Base-by-base conservation (phyloP, 2,329 filamentous ascomycete genomes). In the Fusarium brachygibbosum region DNA sequence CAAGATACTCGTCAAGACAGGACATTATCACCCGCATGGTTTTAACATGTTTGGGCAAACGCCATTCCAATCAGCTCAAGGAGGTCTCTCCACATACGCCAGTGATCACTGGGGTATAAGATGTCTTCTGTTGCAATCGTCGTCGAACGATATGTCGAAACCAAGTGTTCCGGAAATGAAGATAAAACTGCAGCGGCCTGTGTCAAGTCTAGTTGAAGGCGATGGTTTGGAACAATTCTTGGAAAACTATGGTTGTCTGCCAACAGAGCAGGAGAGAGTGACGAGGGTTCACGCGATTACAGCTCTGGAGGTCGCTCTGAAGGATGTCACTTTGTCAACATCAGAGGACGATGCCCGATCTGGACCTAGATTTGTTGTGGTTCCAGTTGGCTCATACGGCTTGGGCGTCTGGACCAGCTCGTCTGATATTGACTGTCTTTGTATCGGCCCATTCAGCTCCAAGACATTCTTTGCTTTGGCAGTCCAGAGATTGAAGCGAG, bases 361-460 rank as follows among this genome's bases (percentile, higher is more conserved):
- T 66, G 65, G 77, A 21, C 73, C 76, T 10, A 72, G 74, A 3
- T 75, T 90, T 37, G 79, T 88, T 2, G 73, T 91, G 10, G 82
- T 87, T 8, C 83, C 89, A 0, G 87, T 91, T n/a, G 90, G 90
- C 1, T 91, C 90, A 1, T 91, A 89, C 71, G 87, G 86, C 5
- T 79, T 92, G 5, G 86, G 85, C 12, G 85, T 89, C 5, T 91
- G 89, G 87, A 87, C 86, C 2, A 72, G 79, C 3, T 75, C 82
- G 0, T 91, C 89, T 2, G 88, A 91, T 69, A 83, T 92, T 9
- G 88, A 92, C 76, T 89, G 88, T 70, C 82, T 92, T 8, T 90
- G 85, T 68, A 86, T 92, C 64, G 88, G 89, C 2, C 82, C 85
- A 23, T 87, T 90, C 58, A 88, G 87, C 72, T 79, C 87, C 2